A percentile compares a stretch with the other conserved stretches of the same genome.
phyloP scores from a whole-genome alignment of 2,329 filamentous ascomycete genomes.

The Stylonectria norvegica region DNA sequence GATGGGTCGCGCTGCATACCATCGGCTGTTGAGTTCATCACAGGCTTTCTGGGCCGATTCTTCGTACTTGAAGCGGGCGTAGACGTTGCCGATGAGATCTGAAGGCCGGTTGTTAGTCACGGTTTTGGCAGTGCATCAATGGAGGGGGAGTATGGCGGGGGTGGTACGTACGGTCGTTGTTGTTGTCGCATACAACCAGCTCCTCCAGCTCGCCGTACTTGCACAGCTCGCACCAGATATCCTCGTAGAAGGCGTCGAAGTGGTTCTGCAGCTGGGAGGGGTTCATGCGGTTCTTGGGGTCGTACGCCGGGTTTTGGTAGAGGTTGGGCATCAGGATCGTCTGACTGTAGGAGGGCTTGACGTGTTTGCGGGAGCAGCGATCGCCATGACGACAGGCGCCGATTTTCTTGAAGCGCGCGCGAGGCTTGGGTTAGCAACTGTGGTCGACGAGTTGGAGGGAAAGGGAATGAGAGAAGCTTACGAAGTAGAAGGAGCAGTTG shows the following conservation, averaged over 20 bases:
- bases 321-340: conserved; percentile 97
- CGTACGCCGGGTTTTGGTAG: conserved; percentile 98
- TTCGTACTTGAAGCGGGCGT: conserved; percentile 99
- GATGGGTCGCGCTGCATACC: conserved; percentile 95
- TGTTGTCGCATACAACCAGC: conserved; percentile 98
- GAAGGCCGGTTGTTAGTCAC: conserved; percentile 21
- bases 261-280: conserved; percentile 94
- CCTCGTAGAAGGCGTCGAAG: conserved; percentile 99
- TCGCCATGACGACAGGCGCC: conserved; percentile 98
- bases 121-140: not conserved
- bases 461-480: conserved; percentile 23
- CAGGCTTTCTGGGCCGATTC: conserved; percentile 90
- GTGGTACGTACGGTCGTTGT: conserved; percentile 79
- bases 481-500: conserved; percentile 95
- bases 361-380: conserved; percentile 96
- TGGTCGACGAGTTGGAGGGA: conserved; percentile 8
- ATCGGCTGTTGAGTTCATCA: conserved; percentile 88
- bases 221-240: conserved; percentile 99
- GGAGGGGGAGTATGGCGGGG: not conserved
- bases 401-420: conserved; percentile 71
- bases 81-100: conserved; percentile 98
- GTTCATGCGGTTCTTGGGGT: conserved; percentile 96
- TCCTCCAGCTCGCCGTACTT: conserved; percentile 97
- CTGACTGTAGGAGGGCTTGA: conserved; percentile 97
- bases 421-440: conserved; percentile 13